Evolutionary conservation across 1,139 yeast species (phyloP), one percentile per base, ranked within the genome.

Genomic region (Pichia sp.): DNA sequence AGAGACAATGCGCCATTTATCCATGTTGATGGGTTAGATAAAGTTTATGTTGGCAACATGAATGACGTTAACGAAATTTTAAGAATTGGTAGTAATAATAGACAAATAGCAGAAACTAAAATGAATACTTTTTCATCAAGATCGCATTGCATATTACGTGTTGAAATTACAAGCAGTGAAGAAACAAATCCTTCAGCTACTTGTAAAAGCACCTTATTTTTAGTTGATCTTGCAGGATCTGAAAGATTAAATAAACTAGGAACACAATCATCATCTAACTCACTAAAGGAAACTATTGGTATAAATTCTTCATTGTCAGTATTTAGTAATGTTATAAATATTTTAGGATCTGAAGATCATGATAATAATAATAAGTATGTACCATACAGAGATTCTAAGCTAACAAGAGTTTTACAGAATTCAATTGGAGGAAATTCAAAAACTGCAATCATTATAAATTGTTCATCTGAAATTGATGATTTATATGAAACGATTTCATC

Each of bases 151-250:
- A 86, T 90, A 45, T 81, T 89, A 59, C 84, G 84, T 6, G 42
- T 52, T 18, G 54, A 52, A 56, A 73, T 90, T 16, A 78, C 77
- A 51, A 71, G 89, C 19, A 71, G 78, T 19, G 45, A 36, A 36
- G 41, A 43, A 3, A 59, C 75, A n/a, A 68, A 67, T 14, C 5
- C 42, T 13, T 25, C 29, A 39, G 75, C 79, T 29, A 73, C 78
- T 44, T 87, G 83, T 63, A 74, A 78, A 45, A 84, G 90, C n/a
- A 81, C 76, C 56, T 73, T 90, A 52, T 87, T 84, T 62, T 70
- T 90, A 49, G 95, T 89, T 13, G 97, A 90, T 70, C 73, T 90
- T 57, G 96, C 96, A 0, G 96, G 96, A 4, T 83, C 93, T 43
- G 96, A 90, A 67, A 87, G 87, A 65, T 83, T 87, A n/a, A 83